Conservation (phyloP, 306 rosid species). For the Dalbergia cultrata region DNA sequence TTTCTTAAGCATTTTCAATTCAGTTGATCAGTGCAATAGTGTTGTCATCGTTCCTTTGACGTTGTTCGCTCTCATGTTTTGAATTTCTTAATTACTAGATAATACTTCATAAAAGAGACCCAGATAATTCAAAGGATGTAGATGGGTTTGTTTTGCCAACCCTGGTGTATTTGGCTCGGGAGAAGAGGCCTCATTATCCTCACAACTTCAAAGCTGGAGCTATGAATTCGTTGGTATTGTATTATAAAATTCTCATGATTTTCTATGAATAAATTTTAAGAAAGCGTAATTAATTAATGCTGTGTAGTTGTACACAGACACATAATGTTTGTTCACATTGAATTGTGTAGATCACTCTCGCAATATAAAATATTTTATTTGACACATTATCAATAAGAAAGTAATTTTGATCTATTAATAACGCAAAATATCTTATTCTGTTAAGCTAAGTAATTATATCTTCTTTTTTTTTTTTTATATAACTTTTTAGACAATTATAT, state of each 20-base stretch:
- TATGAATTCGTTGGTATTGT: conserved; percentile 82
- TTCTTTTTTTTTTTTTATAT: no score
- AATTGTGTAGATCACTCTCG: neutral
- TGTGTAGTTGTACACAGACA: neutral
- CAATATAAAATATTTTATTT: neutral
- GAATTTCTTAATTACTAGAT: conserved; percentile 49
- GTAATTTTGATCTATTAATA: no score
- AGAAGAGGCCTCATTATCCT: conserved; percentile 73
- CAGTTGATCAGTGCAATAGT: neutral
- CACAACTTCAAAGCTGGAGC: conserved; percentile 96
- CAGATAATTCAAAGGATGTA: conserved; percentile 57
- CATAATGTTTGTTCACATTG: neutral
- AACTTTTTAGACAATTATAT: no score
- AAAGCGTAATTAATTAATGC: neutral
- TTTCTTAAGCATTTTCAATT: conserved; percentile 21
- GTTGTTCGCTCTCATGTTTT: neutral
- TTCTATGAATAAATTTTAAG: neutral
- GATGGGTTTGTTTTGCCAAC: conserved; percentile 70
- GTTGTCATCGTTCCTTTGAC: neutral
- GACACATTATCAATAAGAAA: neutral
- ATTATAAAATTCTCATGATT: neutral
- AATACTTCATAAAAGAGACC: conserved; percentile 66
- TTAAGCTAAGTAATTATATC: no score
- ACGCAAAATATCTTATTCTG: no score
- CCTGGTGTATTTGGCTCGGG: conserved; percentile 85